These are phyloP conservation scores for Leishmania turanica DNA, from an alignment of 208 protist genomes.

Conservation along the genomic window DNA sequence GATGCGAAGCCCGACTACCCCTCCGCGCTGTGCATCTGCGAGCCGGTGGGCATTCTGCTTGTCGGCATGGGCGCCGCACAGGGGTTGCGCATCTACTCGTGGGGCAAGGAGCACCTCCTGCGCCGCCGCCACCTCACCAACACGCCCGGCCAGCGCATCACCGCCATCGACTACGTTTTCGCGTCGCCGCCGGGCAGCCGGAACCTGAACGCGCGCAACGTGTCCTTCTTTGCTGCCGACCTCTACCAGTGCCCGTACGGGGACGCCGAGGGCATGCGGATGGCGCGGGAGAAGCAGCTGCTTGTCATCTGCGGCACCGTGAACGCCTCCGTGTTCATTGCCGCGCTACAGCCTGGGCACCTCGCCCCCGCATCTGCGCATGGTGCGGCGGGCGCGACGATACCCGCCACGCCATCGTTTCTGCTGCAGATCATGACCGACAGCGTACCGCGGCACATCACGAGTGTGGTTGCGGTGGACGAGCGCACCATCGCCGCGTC, in stretches of 20 bases:
- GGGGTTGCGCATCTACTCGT: slow-evolving; percentile 80
- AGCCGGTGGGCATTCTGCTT: slow-evolving; percentile 74
- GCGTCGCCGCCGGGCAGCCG: slow-evolving; percentile 45
- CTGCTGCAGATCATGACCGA: slow-evolving; percentile 68
- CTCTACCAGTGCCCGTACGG: slow-evolving; percentile 63
- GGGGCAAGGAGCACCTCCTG: slow-evolving; percentile 71
- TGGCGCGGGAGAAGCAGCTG: slow-evolving; percentile 55
- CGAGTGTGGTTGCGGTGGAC: slow-evolving; percentile 63
- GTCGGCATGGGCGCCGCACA: slow-evolving; percentile 65
- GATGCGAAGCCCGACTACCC: slow-evolving; percentile 48
- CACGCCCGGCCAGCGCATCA: slow-evolving; percentile 66
- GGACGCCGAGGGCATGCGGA: slow-evolving; percentile 21
- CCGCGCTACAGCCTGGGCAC: slow-evolving; percentile 53
- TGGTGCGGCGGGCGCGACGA: slow-evolving; percentile 2
- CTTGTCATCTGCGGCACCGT: slow-evolving; percentile 80
- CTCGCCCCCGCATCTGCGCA: neutral
- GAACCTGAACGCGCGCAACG: slow-evolving; percentile 28
- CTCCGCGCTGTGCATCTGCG: slow-evolving; percentile 75
- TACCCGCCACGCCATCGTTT: slow-evolving; percentile 44
- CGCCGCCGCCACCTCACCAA: slow-evolving; percentile 62
- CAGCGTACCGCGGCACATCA: slow-evolving; percentile 63
- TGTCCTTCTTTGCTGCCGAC: slow-evolving; percentile 32
- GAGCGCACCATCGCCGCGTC: slow-evolving; percentile 70
- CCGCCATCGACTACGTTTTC: slow-evolving; percentile 78
- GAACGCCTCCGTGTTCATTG: slow-evolving; percentile 72